These are phyloP conservation scores for Monascus purpureus DNA, from an alignment of 495 filamentous ascomycete genomes.

Conservation along the genomic window DNA sequence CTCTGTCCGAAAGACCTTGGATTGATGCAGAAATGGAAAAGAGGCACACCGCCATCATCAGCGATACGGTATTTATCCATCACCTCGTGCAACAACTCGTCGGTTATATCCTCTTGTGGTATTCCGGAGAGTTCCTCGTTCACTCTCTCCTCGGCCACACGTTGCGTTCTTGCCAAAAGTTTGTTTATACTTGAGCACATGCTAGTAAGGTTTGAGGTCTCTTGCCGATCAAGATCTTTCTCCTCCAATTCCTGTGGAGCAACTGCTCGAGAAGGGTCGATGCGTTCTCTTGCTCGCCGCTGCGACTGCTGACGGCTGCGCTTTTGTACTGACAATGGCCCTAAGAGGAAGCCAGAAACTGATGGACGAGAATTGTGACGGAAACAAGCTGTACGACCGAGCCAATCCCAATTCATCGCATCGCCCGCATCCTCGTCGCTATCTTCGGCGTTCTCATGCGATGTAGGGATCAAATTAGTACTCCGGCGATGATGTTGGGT, in stretches of 20 bases:
- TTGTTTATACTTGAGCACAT: conserved; percentile 51
- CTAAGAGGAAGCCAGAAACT: conserved; percentile 73
- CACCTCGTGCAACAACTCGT: conserved; percentile 23
- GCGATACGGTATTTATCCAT: conserved; percentile 43
- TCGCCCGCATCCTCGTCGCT: conserved; percentile 54
- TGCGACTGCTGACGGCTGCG: conserved; percentile 54
- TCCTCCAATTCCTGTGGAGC: conserved; percentile 59
- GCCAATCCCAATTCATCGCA: conserved; percentile 73
- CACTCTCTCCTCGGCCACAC: conserved; percentile 17
- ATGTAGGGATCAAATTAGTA: conserved; percentile 5
- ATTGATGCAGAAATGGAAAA: conserved; percentile 80
- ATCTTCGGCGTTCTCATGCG: conserved; percentile 29
- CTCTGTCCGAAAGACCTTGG: conserved; percentile 87
- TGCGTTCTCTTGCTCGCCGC: conserved; percentile 46
- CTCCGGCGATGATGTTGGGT: conserved; percentile 21
- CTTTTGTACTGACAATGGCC: conserved; percentile 81
- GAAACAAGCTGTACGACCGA: conserved; percentile 64
- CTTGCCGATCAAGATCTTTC: conserved; percentile 54
- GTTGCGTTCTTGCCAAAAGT: conserved; percentile 24
- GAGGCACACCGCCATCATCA: conserved; percentile 48
- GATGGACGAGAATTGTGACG: conserved; percentile 59
- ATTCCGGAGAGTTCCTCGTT: conserved; percentile 15
- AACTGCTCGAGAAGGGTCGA: conserved; percentile 47
- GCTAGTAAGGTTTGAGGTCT: conserved; percentile 60
- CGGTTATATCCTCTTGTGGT: conserved; percentile 16